Base-by-base conservation (phyloP, 306 rosid species). In the Neltuma alba region DNA sequence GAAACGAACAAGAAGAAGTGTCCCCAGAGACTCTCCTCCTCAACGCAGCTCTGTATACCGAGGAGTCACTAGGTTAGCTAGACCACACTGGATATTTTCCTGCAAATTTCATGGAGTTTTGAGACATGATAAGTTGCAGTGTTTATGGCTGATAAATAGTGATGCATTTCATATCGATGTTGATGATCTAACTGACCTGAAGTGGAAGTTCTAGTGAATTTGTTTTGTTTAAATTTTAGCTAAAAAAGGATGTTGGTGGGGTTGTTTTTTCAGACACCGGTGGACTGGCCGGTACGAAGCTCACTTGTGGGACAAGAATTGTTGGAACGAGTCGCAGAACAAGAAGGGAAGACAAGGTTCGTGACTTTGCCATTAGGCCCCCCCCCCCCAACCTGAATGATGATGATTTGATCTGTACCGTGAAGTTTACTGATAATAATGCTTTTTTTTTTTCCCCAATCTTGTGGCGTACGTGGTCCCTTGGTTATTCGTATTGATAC, bases 311-410 rank as follows among this genome's bases (percentile, higher is more conserved):
- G 98, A 94, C 83, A 94, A 91, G 81, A 89, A 91, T 84, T 89
- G 97, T 84, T 94, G 97, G 97, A 94, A 92, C 45, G 97, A 89
- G 48, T 91, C 97, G 0, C 97, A 92, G 77, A 94, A 85, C 81
- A 94, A 94, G 90, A 94, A 94, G 86, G 98, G 98, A 84, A 77
- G 97, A 87, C 98, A 94, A 91, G 97, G 98, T 68, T 21, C n/a
- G 42, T 16, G 70, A 1, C 11, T 16, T 16, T n/a, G n/a, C n/a
- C n/a, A n/a, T n/a, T n/a, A n/a, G n/a, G n/a, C n/a, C n/a, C n/a
- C n/a, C n/a, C n/a, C n/a, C n/a, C n/a, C n/a, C n/a, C n/a, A n/a
- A n/a, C n/a, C n/a, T n/a, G n/a, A n/a, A n/a, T 63, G 25, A n/a
- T 8, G 10, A 52, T n/a, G 28, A 54, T 50, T 52, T 11, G 9